Conservation (phyloP, 495 filamentous ascomycete genomes). For the Rusavskia elegans region DNA sequence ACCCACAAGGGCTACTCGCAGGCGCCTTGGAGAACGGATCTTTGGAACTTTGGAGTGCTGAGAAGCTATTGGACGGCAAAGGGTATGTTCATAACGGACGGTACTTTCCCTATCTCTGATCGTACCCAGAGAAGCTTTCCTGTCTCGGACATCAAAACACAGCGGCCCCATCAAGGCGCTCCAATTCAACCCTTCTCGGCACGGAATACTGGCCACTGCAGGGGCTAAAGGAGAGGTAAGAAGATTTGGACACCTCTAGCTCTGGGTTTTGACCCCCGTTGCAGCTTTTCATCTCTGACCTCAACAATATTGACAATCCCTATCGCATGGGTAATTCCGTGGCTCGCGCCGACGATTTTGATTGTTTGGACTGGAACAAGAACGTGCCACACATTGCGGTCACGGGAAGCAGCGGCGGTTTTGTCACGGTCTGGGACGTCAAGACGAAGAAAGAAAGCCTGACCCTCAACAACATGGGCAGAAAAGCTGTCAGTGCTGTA, state of each 20-base stretch:
- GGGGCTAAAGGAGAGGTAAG: conserved; percentile 76
- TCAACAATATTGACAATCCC: conserved; percentile 74
- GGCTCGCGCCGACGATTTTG: conserved; percentile 81
- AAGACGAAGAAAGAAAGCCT: conserved; percentile 93
- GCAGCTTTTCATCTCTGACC: conserved; percentile 77
- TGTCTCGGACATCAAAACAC: conserved; percentile 86
- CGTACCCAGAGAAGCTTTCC: conserved; percentile 48
- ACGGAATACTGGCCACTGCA: conserved; percentile 81
- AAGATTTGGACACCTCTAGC: neutral
- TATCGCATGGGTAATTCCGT: conserved; percentile 78
- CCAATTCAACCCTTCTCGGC: conserved; percentile 92
- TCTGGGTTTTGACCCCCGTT: neutral
- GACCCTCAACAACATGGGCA: conserved; percentile 80
- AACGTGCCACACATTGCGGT: conserved; percentile 94
- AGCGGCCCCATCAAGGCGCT: conserved; percentile 85
- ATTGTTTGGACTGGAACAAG: conserved; percentile 95
- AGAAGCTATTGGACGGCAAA: conserved; percentile 56
- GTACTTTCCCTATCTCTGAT: neutral
- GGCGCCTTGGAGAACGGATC: conserved; percentile 92
- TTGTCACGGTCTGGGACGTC: conserved; percentile 97
- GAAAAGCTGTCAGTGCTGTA: conserved; percentile 88
- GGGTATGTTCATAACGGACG: conserved; percentile 20
- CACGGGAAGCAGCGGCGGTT: conserved; percentile 84
- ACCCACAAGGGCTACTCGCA: conserved; percentile 74
- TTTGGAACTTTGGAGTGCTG: conserved; percentile 90